Evolutionary conservation across 441 rosid species (phyloP).

Genomic region (Dalechampia spathulata): DNA sequence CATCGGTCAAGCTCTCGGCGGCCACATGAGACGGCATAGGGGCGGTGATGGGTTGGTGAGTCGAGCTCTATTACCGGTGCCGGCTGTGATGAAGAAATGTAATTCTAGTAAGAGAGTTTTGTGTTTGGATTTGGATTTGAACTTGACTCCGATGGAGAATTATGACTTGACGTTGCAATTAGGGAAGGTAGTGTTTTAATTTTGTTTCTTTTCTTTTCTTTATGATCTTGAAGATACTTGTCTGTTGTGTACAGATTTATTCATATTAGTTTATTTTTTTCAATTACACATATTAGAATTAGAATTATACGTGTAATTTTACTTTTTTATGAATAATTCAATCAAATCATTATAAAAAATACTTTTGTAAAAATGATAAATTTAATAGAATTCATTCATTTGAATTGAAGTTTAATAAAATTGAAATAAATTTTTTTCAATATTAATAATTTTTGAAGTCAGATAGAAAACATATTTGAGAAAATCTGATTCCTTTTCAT

Average conservation of each 20-base stretch:
- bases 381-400: no score
- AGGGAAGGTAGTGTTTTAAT: constrained; percentile 27
- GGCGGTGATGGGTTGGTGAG: constrained; percentile 21
- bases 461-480: no score
- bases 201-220: not conserved
- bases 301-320: no score
- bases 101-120: constrained; percentile 41
- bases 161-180: constrained; percentile 47
- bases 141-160: constrained; percentile 45
- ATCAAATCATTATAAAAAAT: no score
- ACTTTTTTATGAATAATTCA: no score
- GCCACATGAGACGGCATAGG: constrained; percentile 92
- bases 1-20: constrained; percentile 91
- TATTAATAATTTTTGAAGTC: no score
- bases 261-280: no score
- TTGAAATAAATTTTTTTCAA: no score
- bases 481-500: no score
- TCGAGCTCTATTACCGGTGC: constrained; percentile 24
- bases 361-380: no score
- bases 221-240: not conserved
- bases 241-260: not conserved
- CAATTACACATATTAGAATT: no score
- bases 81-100: constrained; percentile 59
- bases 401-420: no score
- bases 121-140: constrained; percentile 68